phyloP scores from a whole-genome alignment of 1,284 basidiomycete genomes.

The Cystobasidium pallidum region DNA sequence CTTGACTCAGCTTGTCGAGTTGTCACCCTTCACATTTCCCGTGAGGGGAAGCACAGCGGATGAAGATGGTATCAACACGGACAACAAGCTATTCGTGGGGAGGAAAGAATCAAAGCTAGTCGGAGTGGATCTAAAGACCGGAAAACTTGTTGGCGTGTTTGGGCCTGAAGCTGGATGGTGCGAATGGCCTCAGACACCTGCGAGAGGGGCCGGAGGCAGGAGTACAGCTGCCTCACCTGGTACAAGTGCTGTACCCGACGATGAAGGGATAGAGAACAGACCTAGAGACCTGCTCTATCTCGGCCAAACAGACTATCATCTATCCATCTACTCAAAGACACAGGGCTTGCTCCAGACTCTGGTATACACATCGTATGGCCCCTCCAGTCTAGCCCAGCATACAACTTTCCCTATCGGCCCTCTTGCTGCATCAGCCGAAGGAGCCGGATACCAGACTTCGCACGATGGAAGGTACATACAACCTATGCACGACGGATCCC shows the following conservation, averaged over 20 bases:
- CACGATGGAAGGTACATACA: slow-evolving; percentile 77
- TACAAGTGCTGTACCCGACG: slow-evolving; percentile 39
- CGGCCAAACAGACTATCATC: slow-evolving; percentile 66
- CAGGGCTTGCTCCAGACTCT: slow-evolving; percentile 66
- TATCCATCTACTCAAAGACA: slow-evolving; percentile 55
- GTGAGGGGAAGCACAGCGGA: not conserved
- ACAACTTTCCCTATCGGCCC: slow-evolving; percentile 34
- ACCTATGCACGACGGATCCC: slow-evolving; percentile 71
- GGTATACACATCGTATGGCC: slow-evolving; percentile 79
- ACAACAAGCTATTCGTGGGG: slow-evolving; percentile 77
- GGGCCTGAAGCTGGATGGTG: slow-evolving; percentile 67
- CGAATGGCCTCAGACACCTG: slow-evolving; percentile 64
- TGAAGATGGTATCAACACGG: slow-evolving; percentile 60
- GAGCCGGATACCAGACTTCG: slow-evolving; percentile 57
- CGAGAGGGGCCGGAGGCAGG: slow-evolving; percentile 3
- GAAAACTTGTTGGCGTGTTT: slow-evolving; percentile 74
- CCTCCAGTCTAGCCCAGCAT: slow-evolving; percentile 70
- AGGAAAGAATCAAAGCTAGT: slow-evolving; percentile 80
- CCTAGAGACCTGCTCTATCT: slow-evolving; percentile 66
- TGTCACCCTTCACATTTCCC: slow-evolving; percentile 78
- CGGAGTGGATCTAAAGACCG: slow-evolving; percentile 78
- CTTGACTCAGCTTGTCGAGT: slow-evolving; percentile 81
- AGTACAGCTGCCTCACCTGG: slow-evolving; percentile 8
- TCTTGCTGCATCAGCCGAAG: slow-evolving; percentile 21
- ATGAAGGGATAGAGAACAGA: slow-evolving; percentile 51